A percentile compares a stretch with the other conserved stretches of the same genome.
phyloP scores from a whole-genome alignment of 78 protist genomes.

The Tieghemostelium lacteum region DNA sequence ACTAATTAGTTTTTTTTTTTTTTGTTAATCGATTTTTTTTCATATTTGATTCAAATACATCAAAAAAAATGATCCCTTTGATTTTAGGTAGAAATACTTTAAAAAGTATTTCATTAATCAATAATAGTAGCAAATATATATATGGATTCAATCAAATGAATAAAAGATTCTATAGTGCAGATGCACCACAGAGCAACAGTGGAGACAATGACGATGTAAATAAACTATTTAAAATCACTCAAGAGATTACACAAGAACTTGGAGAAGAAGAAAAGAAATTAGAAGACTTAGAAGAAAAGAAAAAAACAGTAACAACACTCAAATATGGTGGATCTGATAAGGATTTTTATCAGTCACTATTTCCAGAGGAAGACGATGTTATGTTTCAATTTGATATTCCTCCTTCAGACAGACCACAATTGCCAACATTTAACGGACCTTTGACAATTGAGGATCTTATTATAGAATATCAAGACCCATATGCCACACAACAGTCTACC shows the following conservation, averaged over 20 bases:
- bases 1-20: no score
- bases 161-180: no score
- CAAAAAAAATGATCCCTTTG: no score
- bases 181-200: no score
- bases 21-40: no score
- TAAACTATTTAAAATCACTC: background rate
- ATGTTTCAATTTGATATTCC: background rate
- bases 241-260: slow-evolving; percentile 19
- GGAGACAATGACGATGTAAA: no score
- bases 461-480: slow-evolving; percentile 20
- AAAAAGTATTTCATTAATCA: no score
- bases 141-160: no score
- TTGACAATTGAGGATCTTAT: slow-evolving; percentile 32
- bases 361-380: background rate
- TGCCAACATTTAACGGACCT: slow-evolving; percentile 3
- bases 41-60: no score
- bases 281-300: background rate
- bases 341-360: background rate
- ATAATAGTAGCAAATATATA: no score
- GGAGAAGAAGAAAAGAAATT: background rate
- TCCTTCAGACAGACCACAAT: background rate
- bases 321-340: no score
- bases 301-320: background rate
- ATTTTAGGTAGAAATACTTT: no score
- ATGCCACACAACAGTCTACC: background rate